Conservation (phyloP, 164 flowering plant species). For the Aristolochia californica region DNA sequence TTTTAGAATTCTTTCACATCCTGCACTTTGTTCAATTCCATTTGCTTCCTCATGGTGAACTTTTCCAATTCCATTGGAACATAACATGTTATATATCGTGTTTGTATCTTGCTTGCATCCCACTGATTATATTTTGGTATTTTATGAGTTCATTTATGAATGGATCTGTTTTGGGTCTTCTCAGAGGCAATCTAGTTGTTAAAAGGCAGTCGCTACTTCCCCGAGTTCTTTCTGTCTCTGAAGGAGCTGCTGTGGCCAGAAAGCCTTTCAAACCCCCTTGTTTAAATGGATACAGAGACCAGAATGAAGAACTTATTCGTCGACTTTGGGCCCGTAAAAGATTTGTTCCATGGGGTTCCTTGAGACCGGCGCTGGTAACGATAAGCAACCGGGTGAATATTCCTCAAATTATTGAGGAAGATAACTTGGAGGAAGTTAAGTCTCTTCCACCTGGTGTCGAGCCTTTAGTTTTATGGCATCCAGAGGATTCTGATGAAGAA, state of each 20-base stretch:
- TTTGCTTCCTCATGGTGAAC: not conserved
- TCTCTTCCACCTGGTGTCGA: conserved; percentile 73
- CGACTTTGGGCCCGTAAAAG: conserved; percentile 80
- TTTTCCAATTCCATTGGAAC: not conserved
- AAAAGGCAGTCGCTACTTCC: conserved; percentile 77
- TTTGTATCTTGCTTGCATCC: not conserved
- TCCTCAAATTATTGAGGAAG: conserved; percentile 22
- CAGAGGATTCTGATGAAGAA: conserved; percentile 45
- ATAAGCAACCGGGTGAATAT: conserved; percentile 28
- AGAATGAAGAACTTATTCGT: conserved; percentile 50
- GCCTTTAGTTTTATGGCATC: conserved; percentile 84
- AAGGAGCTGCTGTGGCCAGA: conserved; percentile 74
- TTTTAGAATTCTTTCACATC: too few species aligned
- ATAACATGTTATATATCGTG: not conserved
- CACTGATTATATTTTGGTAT: not conserved
- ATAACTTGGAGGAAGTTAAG: conserved; percentile 37
- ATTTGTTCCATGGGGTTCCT: conserved; percentile 95
- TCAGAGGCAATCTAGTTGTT: conserved; percentile 82
- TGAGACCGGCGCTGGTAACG: conserved; percentile 43
- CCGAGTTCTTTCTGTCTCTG: conserved; percentile 69
- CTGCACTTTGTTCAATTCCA: not conserved
- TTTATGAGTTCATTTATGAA: not conserved
- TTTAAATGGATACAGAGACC: conserved; percentile 36
- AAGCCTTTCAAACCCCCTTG: conserved; percentile 93
- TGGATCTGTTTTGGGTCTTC: conserved; percentile 1